Percentiles rank a stretch among this genome's conserved stretches.
phyloP scores from a whole-genome alignment of 1,284 basidiomycete genomes.

The Ustilago bromivora region DNA sequence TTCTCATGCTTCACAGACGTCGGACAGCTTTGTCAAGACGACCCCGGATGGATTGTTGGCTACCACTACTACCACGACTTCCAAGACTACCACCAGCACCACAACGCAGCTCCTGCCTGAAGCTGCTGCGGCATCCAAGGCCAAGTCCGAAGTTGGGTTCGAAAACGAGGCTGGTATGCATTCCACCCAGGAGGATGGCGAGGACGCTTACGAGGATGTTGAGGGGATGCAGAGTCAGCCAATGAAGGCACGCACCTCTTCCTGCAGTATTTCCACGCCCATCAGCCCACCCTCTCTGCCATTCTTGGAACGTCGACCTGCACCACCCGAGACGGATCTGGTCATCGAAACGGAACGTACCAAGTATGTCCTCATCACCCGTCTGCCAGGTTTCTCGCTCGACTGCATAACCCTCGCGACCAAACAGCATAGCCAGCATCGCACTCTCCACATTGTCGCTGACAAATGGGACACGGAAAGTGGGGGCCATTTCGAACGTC shows the following conservation, averaged over 20 bases:
- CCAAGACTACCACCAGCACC: constrained; percentile 32
- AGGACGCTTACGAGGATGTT: neutral
- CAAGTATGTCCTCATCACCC: constrained; percentile 46
- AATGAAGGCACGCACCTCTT: constrained; percentile 29
- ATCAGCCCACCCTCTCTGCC: constrained; percentile 49
- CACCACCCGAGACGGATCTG: constrained; percentile 57
- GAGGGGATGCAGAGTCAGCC: constrained; percentile 15
- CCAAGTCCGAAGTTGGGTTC: constrained; percentile 19
- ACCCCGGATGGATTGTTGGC: constrained; percentile 27
- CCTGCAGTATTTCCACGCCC: constrained; percentile 53
- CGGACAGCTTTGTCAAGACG: constrained; percentile 30
- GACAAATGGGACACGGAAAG: constrained; percentile 61
- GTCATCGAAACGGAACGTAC: constrained; percentile 48
- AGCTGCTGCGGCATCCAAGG: constrained; percentile 3
- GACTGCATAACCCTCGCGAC: constrained; percentile 64
- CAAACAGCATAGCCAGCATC: constrained; percentile 58
- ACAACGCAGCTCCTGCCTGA: constrained; percentile 20
- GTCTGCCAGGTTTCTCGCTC: constrained; percentile 62
- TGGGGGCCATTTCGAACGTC: constrained; percentile 62
- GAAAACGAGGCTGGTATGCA: neutral
- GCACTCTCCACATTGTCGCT: constrained; percentile 64
- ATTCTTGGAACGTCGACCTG: constrained; percentile 55
- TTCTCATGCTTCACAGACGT: constrained; percentile 30
- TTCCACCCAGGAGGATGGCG: neutral
- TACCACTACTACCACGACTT: constrained; percentile 48